phyloP scores from a whole-genome alignment of 2,329 filamentous ascomycete species.

The Diaporthe velutina region DNA sequence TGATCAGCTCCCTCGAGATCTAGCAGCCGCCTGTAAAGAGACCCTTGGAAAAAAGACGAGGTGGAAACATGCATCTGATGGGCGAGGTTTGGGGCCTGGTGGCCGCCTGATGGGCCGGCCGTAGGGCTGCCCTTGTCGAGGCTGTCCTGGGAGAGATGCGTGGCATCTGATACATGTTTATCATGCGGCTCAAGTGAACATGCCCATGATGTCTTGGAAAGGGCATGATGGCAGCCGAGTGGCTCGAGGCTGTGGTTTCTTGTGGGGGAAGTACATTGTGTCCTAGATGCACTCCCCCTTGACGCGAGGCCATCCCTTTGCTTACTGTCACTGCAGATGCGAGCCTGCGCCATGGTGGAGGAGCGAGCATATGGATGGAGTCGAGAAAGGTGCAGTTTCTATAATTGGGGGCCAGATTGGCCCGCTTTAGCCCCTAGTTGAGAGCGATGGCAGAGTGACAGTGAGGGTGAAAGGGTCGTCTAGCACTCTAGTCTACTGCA shows the following conservation, averaged over 20 bases:
- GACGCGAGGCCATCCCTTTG: slow-evolving; percentile 10
- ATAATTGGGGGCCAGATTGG: slow-evolving; percentile 31
- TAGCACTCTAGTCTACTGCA: not conserved
- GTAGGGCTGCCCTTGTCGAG: slow-evolving; percentile 24
- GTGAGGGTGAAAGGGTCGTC: not conserved
- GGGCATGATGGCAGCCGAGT: slow-evolving; percentile 9
- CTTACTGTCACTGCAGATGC: slow-evolving; percentile 13
- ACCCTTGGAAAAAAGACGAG: not conserved
- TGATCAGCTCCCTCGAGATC: slow-evolving; percentile 9
- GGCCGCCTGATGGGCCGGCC: slow-evolving; percentile 24
- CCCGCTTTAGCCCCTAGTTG: not conserved
- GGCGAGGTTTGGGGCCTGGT: not conserved
- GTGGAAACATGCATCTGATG: slow-evolving; percentile 32
- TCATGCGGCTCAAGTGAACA: slow-evolving; percentile 21
- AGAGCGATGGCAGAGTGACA: slow-evolving; percentile 3
- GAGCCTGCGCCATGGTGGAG: slow-evolving; percentile 16
- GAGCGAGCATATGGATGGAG: not conserved
- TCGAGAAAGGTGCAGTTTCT: slow-evolving; percentile 26
- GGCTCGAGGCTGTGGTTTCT: not conserved
- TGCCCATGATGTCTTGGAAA: not conserved
- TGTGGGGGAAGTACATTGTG: not conserved
- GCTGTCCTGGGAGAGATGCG: not conserved
- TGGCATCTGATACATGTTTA: slow-evolving; percentile 26
- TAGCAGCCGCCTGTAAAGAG: not conserved
- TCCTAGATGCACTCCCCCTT: slow-evolving; percentile 18